Conservation (phyloP, 78 protist species). For the Dictyostelium brefeldianum region DNA sequence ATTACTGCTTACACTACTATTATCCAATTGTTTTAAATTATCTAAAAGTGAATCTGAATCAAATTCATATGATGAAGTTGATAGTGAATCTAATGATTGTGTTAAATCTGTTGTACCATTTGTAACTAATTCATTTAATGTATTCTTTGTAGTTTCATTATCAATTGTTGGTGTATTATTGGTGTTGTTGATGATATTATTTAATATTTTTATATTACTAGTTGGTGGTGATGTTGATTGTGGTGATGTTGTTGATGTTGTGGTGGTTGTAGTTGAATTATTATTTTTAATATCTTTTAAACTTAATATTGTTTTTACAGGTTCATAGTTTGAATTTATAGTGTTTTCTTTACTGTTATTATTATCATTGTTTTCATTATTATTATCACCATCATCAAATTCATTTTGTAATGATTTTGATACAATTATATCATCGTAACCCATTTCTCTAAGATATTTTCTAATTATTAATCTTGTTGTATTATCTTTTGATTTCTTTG, state of each 20-base stretch:
- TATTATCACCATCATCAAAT: background rate
- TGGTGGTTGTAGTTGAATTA: background rate
- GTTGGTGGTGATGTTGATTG: background rate
- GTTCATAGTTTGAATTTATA: background rate
- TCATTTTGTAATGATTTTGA: constrained; percentile 26
- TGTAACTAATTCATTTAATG: background rate
- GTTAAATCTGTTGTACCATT: constrained; percentile 19
- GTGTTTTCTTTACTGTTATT: background rate
- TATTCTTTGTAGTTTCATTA: background rate
- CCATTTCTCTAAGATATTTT: constrained; percentile 43
- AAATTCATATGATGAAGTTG: background rate
- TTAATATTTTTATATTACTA: too few relatives aligned
- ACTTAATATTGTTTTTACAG: background rate
- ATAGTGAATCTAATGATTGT: constrained; percentile 18
- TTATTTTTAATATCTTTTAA: background rate
- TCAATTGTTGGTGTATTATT: background rate
- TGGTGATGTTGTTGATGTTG: background rate
- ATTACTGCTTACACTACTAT: background rate
- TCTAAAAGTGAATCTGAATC: constrained; percentile 22
- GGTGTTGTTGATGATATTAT: background rate
- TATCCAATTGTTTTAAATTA: constrained; percentile 23
- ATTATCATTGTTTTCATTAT: background rate
- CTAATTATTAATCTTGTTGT: constrained; percentile 42
- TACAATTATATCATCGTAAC: constrained; percentile 44
- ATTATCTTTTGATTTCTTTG: constrained; percentile 18